Evolutionary conservation across 2,329 filamentous ascomycete genomes (phyloP).

Genomic region (Aurifilum marmelostoma): DNA sequence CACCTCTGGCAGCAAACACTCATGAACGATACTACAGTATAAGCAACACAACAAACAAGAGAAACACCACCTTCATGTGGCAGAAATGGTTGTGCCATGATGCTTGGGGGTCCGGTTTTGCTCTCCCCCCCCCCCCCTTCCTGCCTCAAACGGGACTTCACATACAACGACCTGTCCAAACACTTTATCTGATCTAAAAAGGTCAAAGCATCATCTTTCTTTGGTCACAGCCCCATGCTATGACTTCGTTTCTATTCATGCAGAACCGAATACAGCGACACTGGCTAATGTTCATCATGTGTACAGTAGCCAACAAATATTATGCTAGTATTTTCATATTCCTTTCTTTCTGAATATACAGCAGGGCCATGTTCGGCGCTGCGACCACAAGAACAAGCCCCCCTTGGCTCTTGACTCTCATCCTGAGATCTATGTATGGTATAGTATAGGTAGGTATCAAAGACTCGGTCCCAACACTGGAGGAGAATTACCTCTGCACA

Average conservation of each 20-base stretch:
- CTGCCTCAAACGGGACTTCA: no score
- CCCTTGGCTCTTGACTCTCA: background rate
- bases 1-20: background rate
- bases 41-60: background rate
- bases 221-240: background rate
- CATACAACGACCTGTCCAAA: no score
- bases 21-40: background rate
- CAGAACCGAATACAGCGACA: background rate
- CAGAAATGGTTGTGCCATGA: background rate
- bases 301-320: background rate
- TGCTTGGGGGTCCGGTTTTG: no score
- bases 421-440: slow-evolving; percentile 24
- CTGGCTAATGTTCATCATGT: background rate
- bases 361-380: slow-evolving; percentile 6
- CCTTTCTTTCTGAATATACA: background rate
- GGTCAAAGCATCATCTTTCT: background rate
- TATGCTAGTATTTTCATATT: background rate
- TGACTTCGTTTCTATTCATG: background rate
- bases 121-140: no score
- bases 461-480: background rate
- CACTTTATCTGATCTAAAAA: background rate
- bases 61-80: background rate
- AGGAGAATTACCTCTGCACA: slow-evolving; percentile 10
- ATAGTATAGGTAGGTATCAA: slow-evolving; percentile 14
- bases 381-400: slow-evolving; percentile 8